These are phyloP conservation scores for Dipodascus geniculatus DNA, from an alignment of 805 yeast genomes.

Conservation along the genomic window DNA sequence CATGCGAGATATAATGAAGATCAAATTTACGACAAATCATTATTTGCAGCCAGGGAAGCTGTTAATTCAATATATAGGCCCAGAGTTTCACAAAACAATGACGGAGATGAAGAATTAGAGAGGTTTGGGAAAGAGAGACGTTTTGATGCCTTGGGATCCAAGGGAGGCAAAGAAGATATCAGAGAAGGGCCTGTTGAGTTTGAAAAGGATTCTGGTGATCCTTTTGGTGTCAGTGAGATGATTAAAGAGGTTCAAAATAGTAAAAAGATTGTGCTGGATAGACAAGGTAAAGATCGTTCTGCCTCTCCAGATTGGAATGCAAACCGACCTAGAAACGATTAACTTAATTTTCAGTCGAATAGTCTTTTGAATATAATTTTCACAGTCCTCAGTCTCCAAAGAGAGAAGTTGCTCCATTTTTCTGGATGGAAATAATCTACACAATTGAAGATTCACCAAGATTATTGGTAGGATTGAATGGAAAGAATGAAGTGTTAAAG, in stretches of 20 bases:
- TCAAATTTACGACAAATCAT: slow-evolving; percentile 46
- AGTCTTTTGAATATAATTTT: no score
- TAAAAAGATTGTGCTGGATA: background rate
- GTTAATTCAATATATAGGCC: slow-evolving; percentile 39
- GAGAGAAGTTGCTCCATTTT: no score
- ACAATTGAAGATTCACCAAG: no score
- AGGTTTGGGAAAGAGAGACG: slow-evolving; percentile 17
- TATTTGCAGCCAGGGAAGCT: slow-evolving; percentile 43
- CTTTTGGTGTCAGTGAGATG: slow-evolving; percentile 9
- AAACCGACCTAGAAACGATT: background rate
- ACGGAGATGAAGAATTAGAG: slow-evolving; percentile 16
- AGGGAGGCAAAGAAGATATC: slow-evolving; percentile 11
- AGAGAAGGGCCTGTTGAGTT: slow-evolving; percentile 37
- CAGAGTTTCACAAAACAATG: slow-evolving; percentile 20
- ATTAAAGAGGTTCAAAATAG: slow-evolving; percentile 7
- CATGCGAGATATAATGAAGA: slow-evolving; percentile 27
- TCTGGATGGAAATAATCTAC: no score
- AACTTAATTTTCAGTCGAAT: no score
- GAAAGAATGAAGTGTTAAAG: no score
- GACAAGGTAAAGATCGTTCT: background rate
- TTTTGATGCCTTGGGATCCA: slow-evolving; percentile 19
- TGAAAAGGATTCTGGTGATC: slow-evolving; percentile 26
- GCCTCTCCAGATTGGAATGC: background rate
- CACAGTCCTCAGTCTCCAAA: no score
- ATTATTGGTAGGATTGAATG: no score